Percentiles rank a stretch among this genome's conserved stretches.
phyloP scores from a whole-genome alignment of 1,284 basidiomycete species.

The Pyrrhoderma lamaoense region DNA sequence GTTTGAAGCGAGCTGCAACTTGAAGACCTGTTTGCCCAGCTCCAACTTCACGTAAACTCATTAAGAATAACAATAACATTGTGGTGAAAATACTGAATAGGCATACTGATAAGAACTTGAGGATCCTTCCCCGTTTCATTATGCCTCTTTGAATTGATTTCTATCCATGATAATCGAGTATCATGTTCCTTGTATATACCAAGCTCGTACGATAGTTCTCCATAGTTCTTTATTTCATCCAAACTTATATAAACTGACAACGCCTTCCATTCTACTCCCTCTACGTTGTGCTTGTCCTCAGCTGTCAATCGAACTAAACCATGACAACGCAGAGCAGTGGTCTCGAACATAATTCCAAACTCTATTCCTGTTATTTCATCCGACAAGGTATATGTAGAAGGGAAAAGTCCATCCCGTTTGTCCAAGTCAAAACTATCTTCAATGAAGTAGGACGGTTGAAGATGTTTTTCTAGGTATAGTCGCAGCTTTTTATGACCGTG shows the following conservation, averaged over 20 bases:
- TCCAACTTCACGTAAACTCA: slow-evolving; percentile 33
- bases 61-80: neutral
- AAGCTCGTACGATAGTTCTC: slow-evolving; percentile 27
- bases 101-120: slow-evolving; percentile 28
- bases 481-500: slow-evolving; percentile 26
- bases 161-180: slow-evolving; percentile 26
- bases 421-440: slow-evolving; percentile 29
- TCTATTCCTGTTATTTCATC: slow-evolving; percentile 24
- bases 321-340: slow-evolving; percentile 29
- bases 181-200: slow-evolving; percentile 29
- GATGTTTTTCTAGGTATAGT: slow-evolving; percentile 24
- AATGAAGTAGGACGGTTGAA: slow-evolving; percentile 19
- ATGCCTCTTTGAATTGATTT: slow-evolving; percentile 24
- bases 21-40: slow-evolving; percentile 49
- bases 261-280: slow-evolving; percentile 27
- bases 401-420: slow-evolving; percentile 23
- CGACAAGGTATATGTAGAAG: slow-evolving; percentile 23
- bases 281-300: slow-evolving; percentile 9
- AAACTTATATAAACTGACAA: slow-evolving; percentile 27
- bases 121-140: slow-evolving; percentile 28
- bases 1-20: slow-evolving; percentile 43
- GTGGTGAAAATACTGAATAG: neutral
- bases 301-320: slow-evolving; percentile 31
- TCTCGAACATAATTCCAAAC: slow-evolving; percentile 36
- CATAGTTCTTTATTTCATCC: slow-evolving; percentile 29